Evolutionary conservation across 2,329 filamentous ascomycete genomes (phyloP), one percentile per base, ranked within the genome.

Genomic region (Aureobasidium vineae): DNA sequence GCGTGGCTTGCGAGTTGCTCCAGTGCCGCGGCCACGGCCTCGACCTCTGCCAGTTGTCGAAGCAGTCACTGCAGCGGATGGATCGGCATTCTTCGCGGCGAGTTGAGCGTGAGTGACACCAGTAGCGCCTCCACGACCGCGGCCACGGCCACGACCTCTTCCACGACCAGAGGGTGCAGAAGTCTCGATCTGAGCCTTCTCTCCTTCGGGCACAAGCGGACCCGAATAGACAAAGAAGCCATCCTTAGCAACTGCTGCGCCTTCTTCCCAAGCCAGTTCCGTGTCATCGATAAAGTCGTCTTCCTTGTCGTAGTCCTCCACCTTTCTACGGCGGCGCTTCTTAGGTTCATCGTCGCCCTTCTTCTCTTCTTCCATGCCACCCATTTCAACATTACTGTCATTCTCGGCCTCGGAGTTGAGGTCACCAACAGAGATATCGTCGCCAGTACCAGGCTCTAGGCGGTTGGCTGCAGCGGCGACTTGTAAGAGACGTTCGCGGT

Each of bases 191-290:
- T 83, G 79, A 47, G 86, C 82, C 78, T 95, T 94, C 79, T 96
- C 90, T 26, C 89, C 90, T 77, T 96, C 92, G 5, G 90, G 90
- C 26, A 98, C 86, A 54, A 99, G 81, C 10, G 94, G 94, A 3
- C 95, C 95, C 68, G 91, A 96, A 78, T 97, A 99, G 1, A 99
- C 95, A 76, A 98, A 99, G 81, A 98, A 99, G 1, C 95, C 95
- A 75, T 98, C 95, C 72, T 94, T 91, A 71, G 91, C 94, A 54
- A 95, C 93, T 5, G 94, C 92, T 7, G 94, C 94, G 75, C 96
- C 91, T 74, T 96, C 92, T 78, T 98, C 92, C 94, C 94, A 98
- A 0, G 96, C 84, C 74, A 97, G 78, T 76, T 99, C 95, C 1
- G 92, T 96, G 75, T 99, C 95, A 73, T 99, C 95, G 66, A 89